Conservation (phyloP, 805 yeast species). For the Metschnikowia chrysomelidarum region DNA sequence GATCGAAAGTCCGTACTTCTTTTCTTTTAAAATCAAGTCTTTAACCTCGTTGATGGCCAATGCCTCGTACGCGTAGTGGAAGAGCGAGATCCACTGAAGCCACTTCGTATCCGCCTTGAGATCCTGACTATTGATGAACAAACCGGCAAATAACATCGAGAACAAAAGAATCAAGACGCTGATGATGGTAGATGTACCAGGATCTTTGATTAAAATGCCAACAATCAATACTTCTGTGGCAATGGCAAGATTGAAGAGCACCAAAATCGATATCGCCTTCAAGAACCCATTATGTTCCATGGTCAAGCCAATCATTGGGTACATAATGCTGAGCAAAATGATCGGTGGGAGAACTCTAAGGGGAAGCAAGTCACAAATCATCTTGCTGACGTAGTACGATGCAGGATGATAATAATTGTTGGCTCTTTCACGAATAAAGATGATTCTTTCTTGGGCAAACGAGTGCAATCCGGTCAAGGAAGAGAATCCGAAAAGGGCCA, state of each 20-base stretch:
- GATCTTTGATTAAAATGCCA: slow-evolving; percentile 83
- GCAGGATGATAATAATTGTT: slow-evolving; percentile 90
- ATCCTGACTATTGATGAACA: slow-evolving; percentile 81
- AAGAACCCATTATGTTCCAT: slow-evolving; percentile 72
- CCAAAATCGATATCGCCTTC: slow-evolving; percentile 65
- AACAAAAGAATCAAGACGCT: slow-evolving; percentile 83
- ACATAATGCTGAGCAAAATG: slow-evolving; percentile 71
- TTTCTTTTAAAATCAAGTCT: slow-evolving; percentile 77
- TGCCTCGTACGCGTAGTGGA: slow-evolving; percentile 96
- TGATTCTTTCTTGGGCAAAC: slow-evolving; percentile 82
- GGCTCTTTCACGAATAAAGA: slow-evolving; percentile 89
- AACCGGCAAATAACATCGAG: slow-evolving; percentile 88
- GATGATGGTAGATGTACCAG: slow-evolving; percentile 87
- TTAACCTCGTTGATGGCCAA: slow-evolving; percentile 89
- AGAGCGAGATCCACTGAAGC: slow-evolving; percentile 81
- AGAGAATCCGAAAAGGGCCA: slow-evolving; percentile 92
- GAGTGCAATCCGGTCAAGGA: slow-evolving; percentile 89
- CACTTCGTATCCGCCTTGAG: slow-evolving; percentile 55
- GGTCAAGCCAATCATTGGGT: slow-evolving; percentile 87
- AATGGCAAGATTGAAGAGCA: slow-evolving; percentile 82
- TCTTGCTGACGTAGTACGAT: slow-evolving; percentile 81
- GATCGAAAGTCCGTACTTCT: slow-evolving; percentile 87
- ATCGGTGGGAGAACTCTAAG: slow-evolving; percentile 91
- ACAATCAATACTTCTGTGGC: slow-evolving; percentile 82
- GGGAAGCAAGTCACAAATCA: slow-evolving; percentile 89